Evolutionary conservation across 768 basidiomycete genomes (phyloP).

Genomic region (Sporobolomyces pararoseus): DNA sequence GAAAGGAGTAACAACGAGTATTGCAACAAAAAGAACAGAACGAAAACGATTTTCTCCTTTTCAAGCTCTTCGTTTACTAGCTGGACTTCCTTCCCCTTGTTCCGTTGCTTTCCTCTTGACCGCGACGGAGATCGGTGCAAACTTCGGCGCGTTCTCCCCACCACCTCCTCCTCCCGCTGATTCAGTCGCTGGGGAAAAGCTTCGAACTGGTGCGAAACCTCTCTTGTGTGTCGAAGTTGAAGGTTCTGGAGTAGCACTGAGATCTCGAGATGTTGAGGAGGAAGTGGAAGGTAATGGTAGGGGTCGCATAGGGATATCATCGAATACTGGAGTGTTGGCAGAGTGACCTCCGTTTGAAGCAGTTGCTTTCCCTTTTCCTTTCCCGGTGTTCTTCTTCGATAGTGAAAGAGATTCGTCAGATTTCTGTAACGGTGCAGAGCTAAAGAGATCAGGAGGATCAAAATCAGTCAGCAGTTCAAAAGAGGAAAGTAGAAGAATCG

Average conservation of each 20-base stretch:
- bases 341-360: background rate
- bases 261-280: background rate
- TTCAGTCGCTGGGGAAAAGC: conserved; percentile 20
- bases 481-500: background rate
- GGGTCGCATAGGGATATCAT: conserved; percentile 38
- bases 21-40: background rate
- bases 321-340: background rate
- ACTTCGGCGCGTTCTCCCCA: conserved; percentile 1
- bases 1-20: too few relatives aligned
- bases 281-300: conserved; percentile 23
- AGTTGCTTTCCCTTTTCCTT: conserved; percentile 38
- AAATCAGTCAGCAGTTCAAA: background rate
- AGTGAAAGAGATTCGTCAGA: conserved; percentile 8
- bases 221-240: background rate
- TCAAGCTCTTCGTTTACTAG: conserved; percentile 56
- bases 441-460: background rate
- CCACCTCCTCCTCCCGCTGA: background rate
- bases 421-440: conserved; percentile 33
- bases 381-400: conserved; percentile 19
- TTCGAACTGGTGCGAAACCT: conserved; percentile 36
- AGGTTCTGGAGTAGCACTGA: conserved; percentile 27
- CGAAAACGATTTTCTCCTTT: background rate
- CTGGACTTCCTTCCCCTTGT: conserved; percentile 64
- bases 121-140: conserved; percentile 52
- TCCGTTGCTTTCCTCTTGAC: conserved; percentile 74